Evolutionary conservation across 495 filamentous ascomycete genomes (phyloP).

Genomic region (Chaetomidium leptoderma): DNA sequence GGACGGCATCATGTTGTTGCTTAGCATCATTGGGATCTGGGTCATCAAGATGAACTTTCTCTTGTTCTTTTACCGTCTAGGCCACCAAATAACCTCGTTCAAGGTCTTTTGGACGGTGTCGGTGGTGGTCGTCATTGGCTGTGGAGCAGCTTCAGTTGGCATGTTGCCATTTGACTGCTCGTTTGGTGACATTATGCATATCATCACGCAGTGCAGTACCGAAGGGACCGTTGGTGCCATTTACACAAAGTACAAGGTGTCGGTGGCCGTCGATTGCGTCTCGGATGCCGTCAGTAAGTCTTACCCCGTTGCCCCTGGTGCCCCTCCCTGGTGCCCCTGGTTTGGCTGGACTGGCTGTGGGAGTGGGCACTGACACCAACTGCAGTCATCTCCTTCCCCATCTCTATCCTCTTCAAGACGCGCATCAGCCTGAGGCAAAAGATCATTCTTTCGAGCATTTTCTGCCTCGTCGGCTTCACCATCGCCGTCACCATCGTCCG

Average conservation of each 20-base stretch:
- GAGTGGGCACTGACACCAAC: neutral
- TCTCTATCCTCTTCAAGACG: neutral
- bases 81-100: neutral
- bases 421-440: neutral
- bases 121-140: neutral
- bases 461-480: slow-evolving; percentile 1
- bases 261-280: neutral
- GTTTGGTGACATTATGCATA: neutral
- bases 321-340: no score
- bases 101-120: neutral
- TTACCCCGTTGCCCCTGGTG: no score
- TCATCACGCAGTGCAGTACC: neutral
- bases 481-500: neutral
- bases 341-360: neutral
- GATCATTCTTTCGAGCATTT: neutral
- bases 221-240: neutral
- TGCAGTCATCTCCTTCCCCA: neutral
- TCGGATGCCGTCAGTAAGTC: neutral
- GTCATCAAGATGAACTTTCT: neutral
- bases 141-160: neutral
- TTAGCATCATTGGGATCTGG: neutral
- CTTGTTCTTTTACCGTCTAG: neutral
- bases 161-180: neutral
- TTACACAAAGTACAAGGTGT: neutral
- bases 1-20: neutral